Percentiles rank a stretch among this genome's conserved stretches.
Conservation (phyloP, 2,329 filamentous ascomycete species). For the Sphaerulina vaccinii region DNA sequence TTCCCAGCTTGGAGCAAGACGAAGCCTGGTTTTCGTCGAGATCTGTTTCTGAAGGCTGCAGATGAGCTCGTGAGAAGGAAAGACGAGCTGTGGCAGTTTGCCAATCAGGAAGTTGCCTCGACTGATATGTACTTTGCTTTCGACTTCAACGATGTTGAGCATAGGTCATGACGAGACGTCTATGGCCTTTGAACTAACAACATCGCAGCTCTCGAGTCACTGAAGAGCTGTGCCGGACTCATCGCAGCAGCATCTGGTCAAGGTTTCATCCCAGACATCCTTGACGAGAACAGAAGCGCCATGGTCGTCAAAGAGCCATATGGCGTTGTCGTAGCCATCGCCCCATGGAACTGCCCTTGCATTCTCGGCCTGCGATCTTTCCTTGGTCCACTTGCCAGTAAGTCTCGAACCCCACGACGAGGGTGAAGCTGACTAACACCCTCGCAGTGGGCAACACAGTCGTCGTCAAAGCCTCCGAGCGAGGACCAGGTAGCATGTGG, state of each 20-base stretch:
- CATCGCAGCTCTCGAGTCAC: conserved; percentile 45
- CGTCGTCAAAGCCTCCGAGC: conserved; percentile 68
- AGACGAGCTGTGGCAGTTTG: conserved; percentile 61
- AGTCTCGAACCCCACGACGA: not conserved
- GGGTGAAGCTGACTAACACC: conserved; percentile 3
- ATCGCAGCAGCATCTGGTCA: conserved; percentile 48
- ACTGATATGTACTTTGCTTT: conserved; percentile 39
- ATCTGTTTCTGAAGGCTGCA: conserved; percentile 67
- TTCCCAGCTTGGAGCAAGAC: conserved; percentile 66
- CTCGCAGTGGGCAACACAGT: conserved; percentile 64
- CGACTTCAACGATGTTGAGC: conserved; percentile 39
- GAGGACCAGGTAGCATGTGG: conserved; percentile 64
- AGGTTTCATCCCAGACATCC: conserved; percentile 45
- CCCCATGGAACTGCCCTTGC: conserved; percentile 66
- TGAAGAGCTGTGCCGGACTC: conserved; percentile 53
- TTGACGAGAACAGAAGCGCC: conserved; percentile 56
- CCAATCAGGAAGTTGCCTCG: conserved; percentile 57
- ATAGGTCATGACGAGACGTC: too few species aligned
- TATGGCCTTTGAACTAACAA: too few species aligned
- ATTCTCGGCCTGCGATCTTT: conserved; percentile 51
- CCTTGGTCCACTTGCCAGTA: conserved; percentile 56
- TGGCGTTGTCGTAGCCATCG: conserved; percentile 72
- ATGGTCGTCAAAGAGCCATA: conserved; percentile 67
- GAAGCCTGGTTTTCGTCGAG: conserved; percentile 60
- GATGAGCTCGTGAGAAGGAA: conserved; percentile 60